Conservation (phyloP, 2,329 filamentous ascomycete genomes). For the Pseudocercospora musae region DNA sequence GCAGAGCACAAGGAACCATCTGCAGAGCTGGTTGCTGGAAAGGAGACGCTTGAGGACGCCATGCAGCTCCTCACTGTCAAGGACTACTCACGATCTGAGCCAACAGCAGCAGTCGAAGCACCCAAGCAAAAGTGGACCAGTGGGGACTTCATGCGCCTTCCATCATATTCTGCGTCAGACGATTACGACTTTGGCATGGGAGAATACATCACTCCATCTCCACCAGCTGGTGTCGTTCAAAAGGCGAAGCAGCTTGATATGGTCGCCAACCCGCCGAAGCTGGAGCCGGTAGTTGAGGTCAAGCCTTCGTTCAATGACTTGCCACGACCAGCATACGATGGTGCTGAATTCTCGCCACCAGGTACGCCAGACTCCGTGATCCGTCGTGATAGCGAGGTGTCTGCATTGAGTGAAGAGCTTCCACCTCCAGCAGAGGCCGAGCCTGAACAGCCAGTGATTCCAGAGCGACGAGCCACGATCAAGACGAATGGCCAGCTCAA, state of each 20-base stretch:
- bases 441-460: slow-evolving; percentile 49
- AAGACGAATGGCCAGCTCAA: slow-evolving; percentile 83
- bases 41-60: slow-evolving; percentile 34
- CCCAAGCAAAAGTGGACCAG: slow-evolving; percentile 15
- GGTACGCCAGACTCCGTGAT: slow-evolving; percentile 88
- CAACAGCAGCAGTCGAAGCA: slow-evolving; percentile 4
- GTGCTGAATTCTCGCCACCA: slow-evolving; percentile 36
- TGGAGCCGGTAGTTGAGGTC: slow-evolving; percentile 25
- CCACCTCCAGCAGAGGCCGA: slow-evolving; percentile 9
- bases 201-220: slow-evolving; percentile 52
- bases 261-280: slow-evolving; percentile 18
- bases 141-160: slow-evolving; percentile 32
- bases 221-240: slow-evolving; percentile 33
- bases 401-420: slow-evolving; percentile 21
- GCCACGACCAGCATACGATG: slow-evolving; percentile 23
- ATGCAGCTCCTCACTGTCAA: slow-evolving; percentile 36
- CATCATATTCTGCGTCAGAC: slow-evolving; percentile 43
- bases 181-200: slow-evolving; percentile 55
- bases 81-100: slow-evolving; percentile 33
- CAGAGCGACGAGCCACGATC: slow-evolving; percentile 81
- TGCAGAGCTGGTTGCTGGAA: slow-evolving; percentile 24
- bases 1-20: slow-evolving; percentile 8
- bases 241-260: slow-evolving; percentile 24
- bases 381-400: slow-evolving; percentile 56
- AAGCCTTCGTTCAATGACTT: slow-evolving; percentile 23